Evolutionary conservation across 805 yeast species (phyloP).

Genomic region (Lachancea quebecensis): DNA sequence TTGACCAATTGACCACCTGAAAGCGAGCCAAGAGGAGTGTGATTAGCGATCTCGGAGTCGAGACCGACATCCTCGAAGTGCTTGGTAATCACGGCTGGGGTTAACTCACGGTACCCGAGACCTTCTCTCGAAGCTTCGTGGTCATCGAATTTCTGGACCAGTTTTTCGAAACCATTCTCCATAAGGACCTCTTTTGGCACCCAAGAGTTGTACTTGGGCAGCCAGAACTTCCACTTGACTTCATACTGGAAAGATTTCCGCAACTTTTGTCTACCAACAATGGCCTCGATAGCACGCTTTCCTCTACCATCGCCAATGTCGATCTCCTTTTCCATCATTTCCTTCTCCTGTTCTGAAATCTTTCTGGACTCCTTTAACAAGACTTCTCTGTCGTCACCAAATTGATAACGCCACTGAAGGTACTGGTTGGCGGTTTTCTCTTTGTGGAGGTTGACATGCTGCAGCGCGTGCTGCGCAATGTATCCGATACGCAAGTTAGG

Average conservation of each 20-base stretch:
- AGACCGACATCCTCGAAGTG: constrained; percentile 96
- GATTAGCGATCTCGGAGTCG: constrained; percentile 97
- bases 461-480: constrained; percentile 97
- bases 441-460: constrained; percentile 94
- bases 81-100: constrained; percentile 87
- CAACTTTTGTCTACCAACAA: constrained; percentile 94
- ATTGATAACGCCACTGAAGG: constrained; percentile 95
- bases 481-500: constrained; percentile 97
- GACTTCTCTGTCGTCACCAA: constrained; percentile 98
- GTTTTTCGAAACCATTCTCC: constrained; percentile 80
- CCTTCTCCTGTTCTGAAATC: constrained; percentile 70
- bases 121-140: constrained; percentile 99
- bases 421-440: constrained; percentile 97
- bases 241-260: constrained; percentile 97
- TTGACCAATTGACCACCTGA: constrained; percentile 98
- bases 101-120: constrained; percentile 91
- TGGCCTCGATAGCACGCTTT: constrained; percentile 81
- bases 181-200: constrained; percentile 75
- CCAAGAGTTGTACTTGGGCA: constrained; percentile 92
- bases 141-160: constrained; percentile 95
- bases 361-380: constrained; percentile 88
- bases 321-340: constrained; percentile 67
- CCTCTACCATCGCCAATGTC: constrained; percentile 85
- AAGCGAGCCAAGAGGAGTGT: constrained; percentile 91
- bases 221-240: constrained; percentile 86